These are phyloP conservation scores for Amaranthus tricolor DNA, from an alignment of 179 eudicot species.

Conservation along the genomic window DNA sequence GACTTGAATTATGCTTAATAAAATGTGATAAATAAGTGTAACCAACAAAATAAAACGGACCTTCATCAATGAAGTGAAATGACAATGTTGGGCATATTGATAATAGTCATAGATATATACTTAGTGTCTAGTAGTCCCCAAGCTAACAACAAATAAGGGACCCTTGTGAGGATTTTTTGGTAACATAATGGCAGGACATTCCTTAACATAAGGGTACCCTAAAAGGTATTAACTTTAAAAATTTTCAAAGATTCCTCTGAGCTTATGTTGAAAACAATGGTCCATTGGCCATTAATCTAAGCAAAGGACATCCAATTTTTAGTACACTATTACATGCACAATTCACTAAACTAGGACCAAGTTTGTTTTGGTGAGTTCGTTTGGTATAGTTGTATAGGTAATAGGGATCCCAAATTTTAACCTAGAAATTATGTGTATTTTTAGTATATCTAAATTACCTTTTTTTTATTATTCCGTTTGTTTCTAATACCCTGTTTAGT, in stretches of 20 bases:
- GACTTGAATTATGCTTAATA: too few species aligned
- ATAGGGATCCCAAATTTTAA: too few species aligned
- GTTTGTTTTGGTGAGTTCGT: too few species aligned
- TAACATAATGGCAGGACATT: slow-evolving; percentile 19
- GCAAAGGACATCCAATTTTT: slow-evolving; percentile 10
- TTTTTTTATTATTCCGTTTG: too few species aligned
- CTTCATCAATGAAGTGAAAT: neutral
- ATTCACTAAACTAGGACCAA: neutral
- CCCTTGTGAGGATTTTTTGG: slow-evolving; percentile 4
- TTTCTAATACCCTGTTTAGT: too few species aligned
- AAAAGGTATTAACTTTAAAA: slow-evolving; percentile 8
- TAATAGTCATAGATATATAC: too few species aligned
- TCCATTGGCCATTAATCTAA: slow-evolving; percentile 19
- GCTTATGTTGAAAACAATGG: neutral
- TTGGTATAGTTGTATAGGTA: neutral
- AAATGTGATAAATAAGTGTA: too few species aligned
- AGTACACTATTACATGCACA: neutral
- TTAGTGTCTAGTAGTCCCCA: neutral
- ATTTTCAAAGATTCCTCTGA: slow-evolving; percentile 19
- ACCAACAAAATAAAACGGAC: neutral
- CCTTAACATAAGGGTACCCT: slow-evolving; percentile 24
- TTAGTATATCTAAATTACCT: too few species aligned
- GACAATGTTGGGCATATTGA: neutral
- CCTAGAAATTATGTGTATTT: too few species aligned
- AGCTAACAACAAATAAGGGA: slow-evolving; percentile 15